phyloP scores from a whole-genome alignment of 2,329 filamentous ascomycete genomes.

The Xylaria sp. region DNA sequence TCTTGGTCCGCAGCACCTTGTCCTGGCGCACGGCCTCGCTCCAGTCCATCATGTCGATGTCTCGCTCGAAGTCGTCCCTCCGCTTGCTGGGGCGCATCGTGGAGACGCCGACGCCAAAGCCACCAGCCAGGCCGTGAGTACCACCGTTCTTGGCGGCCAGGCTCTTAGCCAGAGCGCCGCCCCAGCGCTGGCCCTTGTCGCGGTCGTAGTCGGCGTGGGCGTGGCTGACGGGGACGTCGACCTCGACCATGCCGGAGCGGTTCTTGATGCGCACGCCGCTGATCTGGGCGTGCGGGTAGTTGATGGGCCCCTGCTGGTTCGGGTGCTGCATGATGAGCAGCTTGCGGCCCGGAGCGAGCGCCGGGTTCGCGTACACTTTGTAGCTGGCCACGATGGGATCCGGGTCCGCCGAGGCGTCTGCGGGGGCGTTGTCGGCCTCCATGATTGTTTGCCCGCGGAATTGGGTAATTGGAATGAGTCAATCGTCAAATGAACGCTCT shows the following conservation, averaged over 20 bases:
- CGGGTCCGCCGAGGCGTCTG: constrained; percentile 52
- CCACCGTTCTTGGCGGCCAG: constrained; percentile 69
- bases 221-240: constrained; percentile 87
- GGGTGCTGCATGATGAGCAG: constrained; percentile 91
- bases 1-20: constrained; percentile 81
- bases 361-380: constrained; percentile 85
- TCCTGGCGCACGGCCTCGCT: constrained; percentile 74
- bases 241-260: constrained; percentile 83
- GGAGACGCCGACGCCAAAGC: constrained; percentile 72
- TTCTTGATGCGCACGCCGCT: constrained; percentile 84
- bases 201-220: constrained; percentile 78
- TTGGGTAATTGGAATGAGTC: not conserved
- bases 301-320: constrained; percentile 69
- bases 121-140: constrained; percentile 75
- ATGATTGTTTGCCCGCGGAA: constrained; percentile 13
- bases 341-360: constrained; percentile 68
- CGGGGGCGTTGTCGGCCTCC: constrained; percentile 35
- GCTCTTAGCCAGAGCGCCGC: constrained; percentile 74
- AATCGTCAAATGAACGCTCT: not conserved
- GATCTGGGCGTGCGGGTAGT: constrained; percentile 70
- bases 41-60: constrained; percentile 68
- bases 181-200: constrained; percentile 84
- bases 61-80: constrained; percentile 53
- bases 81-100: constrained; percentile 52
- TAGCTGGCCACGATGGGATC: constrained; percentile 81